Base-by-base conservation (phyloP, 2,329 filamentous ascomycete species). In the Diaporthe aspalathi region DNA sequence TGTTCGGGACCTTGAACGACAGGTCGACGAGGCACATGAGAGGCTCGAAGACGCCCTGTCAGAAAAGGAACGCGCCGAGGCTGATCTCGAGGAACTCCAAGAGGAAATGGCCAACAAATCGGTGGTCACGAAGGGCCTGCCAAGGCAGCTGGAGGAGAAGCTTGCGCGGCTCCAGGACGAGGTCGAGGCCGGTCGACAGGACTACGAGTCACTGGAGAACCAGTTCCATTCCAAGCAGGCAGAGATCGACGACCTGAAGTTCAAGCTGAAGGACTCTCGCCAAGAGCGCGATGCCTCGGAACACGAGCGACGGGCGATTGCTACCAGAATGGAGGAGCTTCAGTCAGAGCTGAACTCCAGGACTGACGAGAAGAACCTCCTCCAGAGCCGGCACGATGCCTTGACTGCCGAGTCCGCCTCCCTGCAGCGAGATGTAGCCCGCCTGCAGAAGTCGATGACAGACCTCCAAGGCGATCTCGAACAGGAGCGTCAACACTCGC, bases 21-120 rank as follows among this genome's bases (percentile, higher is more conserved):
- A 90, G 75, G 78, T 87, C 0, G 84, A 88, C 40, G 86, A 89
- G 20, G 82, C 87, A 69, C 88, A 86, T 74, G 84, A 87, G 16
- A 87, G 86, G 74, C 80, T 88, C 22, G 82, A 89, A 47, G 84
- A 88, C 66, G 88, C 89, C 0, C 72, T 85, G 9, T 78, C 82
- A 1, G 85, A 90, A 70, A 89, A 88, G 74, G 83, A 88, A 27
- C 85, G 86, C 38, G 89, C 89, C 2, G 87, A 90, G 75, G 82
- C 81, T 8, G 86, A 92, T 71, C 82, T 92, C 20, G 86, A 90
- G 75, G 89, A 92, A 76, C 84, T 94, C 29, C 92, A 93, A 73
- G 91, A 93, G 68, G 93, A 94, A 76, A 89, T 94, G 87, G 88
- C 92, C 27, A 91, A 95, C 81, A 94, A 94, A 76, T 95, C 93